These are phyloP conservation scores for Tulasnella sp. DNA, from an alignment of 768 basidiomycete genomes.

Conservation along the genomic window DNA sequence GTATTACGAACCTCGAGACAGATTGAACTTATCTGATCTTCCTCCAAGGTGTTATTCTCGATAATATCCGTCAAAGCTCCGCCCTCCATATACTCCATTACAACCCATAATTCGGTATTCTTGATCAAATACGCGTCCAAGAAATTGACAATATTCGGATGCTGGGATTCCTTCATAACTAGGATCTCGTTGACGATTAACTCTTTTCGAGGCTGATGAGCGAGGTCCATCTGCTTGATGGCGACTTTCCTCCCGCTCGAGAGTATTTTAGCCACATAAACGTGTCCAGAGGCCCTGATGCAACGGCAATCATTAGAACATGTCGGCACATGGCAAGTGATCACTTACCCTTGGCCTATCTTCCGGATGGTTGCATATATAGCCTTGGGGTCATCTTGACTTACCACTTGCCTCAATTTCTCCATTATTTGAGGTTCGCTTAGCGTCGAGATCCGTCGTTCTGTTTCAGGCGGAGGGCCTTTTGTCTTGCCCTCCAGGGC, in stretches of 20 bases:
- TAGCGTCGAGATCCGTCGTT: slow-evolving; percentile 95
- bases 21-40: slow-evolving; percentile 94
- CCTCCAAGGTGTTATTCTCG: slow-evolving; percentile 92
- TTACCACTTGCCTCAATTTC: slow-evolving; percentile 88
- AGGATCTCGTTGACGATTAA: slow-evolving; percentile 97
- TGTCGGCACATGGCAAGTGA: too few species aligned
- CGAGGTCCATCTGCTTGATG: slow-evolving; percentile 97
- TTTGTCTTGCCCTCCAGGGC: slow-evolving; percentile 54
- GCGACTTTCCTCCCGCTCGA: slow-evolving; percentile 86
- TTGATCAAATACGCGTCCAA: slow-evolving; percentile 88
- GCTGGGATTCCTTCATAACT: slow-evolving; percentile 98
- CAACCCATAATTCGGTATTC: slow-evolving; percentile 91
- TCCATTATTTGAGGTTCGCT: slow-evolving; percentile 98
- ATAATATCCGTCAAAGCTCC: slow-evolving; percentile 97
- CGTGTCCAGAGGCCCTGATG: slow-evolving; percentile 89
- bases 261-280: slow-evolving; percentile 93
- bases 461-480: slow-evolving; percentile 58
- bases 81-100: slow-evolving; percentile 99
- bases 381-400: slow-evolving; percentile 80
- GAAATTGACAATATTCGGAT: slow-evolving; percentile 97
- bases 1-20: slow-evolving; percentile 93
- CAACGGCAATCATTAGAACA: not conserved
- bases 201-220: slow-evolving; percentile 95
- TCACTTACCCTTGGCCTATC: slow-evolving; percentile 96
- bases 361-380: slow-evolving; percentile 98